Evolutionary conservation across 768 basidiomycete species (phyloP).

Genomic region (Leccinum sublutescens): DNA sequence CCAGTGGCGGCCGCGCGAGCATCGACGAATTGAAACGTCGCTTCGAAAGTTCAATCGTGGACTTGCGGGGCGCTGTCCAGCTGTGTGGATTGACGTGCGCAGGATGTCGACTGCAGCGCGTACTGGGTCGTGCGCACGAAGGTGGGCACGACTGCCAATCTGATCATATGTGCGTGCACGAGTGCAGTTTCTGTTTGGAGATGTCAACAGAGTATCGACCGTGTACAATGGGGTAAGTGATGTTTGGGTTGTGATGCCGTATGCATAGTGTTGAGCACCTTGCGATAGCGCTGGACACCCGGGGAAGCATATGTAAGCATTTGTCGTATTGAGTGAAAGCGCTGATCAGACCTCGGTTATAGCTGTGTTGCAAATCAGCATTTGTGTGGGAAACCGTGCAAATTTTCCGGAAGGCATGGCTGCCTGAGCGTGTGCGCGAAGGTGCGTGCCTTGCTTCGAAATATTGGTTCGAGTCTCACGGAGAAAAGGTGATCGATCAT

Average conservation of each 20-base stretch:
- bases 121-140: slow-evolving; percentile 46
- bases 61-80: slow-evolving; percentile 44
- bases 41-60: slow-evolving; percentile 43
- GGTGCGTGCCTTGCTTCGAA: slow-evolving; percentile 29
- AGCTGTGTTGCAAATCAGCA: slow-evolving; percentile 55
- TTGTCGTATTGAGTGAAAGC: rapidly evolving
- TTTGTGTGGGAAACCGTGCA: slow-evolving; percentile 54
- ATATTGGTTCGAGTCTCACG: background rate
- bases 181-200: slow-evolving; percentile 41
- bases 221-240: slow-evolving; percentile 50
- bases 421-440: slow-evolving; percentile 53
- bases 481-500: slow-evolving; percentile 45
- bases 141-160: slow-evolving; percentile 50
- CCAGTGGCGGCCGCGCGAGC: slow-evolving; percentile 33
- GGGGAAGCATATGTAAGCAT: slow-evolving; percentile 51
- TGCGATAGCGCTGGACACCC: slow-evolving; percentile 53
- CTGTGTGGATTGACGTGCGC: slow-evolving; percentile 50
- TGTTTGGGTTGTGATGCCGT: background rate
- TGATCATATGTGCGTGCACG: slow-evolving; percentile 43
- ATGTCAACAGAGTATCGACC: slow-evolving; percentile 27
- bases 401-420: slow-evolving; percentile 44
- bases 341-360: background rate
- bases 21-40: slow-evolving; percentile 45
- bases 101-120: slow-evolving; percentile 48
- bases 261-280: background rate